Evolutionary conservation across 2,329 filamentous ascomycete species (phyloP).

Genomic region (Nemania abortiva): DNA sequence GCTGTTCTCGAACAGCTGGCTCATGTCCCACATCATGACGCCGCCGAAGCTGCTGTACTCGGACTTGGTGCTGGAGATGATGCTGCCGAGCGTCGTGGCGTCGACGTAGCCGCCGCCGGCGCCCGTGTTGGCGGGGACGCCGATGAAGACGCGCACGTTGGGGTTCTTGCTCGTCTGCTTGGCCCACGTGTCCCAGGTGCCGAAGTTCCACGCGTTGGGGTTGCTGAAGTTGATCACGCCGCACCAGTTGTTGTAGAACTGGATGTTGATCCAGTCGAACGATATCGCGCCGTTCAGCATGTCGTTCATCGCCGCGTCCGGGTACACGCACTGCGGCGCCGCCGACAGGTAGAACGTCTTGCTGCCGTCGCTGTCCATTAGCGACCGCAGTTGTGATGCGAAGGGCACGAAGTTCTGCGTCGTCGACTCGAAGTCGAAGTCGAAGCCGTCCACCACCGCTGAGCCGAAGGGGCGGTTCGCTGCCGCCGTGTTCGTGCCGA

Average conservation of each 20-base stretch:
- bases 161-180: slow-evolving; percentile 67
- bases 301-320: slow-evolving; percentile 69
- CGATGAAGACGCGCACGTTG: slow-evolving; percentile 71
- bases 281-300: slow-evolving; percentile 66
- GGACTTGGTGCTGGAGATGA: slow-evolving; percentile 65
- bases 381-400: slow-evolving; percentile 65
- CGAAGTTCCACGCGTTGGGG: slow-evolving; percentile 69
- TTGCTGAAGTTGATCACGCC: slow-evolving; percentile 63
- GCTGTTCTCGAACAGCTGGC: slow-evolving; percentile 68
- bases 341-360: slow-evolving; percentile 71
- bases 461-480: slow-evolving; percentile 74
- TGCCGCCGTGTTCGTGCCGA: slow-evolving; percentile 67
- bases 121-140: slow-evolving; percentile 67
- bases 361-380: slow-evolving; percentile 64
- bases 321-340: slow-evolving; percentile 76
- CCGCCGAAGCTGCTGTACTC: slow-evolving; percentile 72
- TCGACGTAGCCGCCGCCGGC: slow-evolving; percentile 69
- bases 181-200: slow-evolving; percentile 75
- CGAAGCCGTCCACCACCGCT: slow-evolving; percentile 78
- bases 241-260: slow-evolving; percentile 79
- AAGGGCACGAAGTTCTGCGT: slow-evolving; percentile 72
- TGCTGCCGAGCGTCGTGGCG: slow-evolving; percentile 59
- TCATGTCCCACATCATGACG: slow-evolving; percentile 77
- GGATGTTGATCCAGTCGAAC: slow-evolving; percentile 72
- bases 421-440: slow-evolving; percentile 77